phyloP scores from a whole-genome alignment of 1,139 yeast species.

The Geotrichum reessii region DNA sequence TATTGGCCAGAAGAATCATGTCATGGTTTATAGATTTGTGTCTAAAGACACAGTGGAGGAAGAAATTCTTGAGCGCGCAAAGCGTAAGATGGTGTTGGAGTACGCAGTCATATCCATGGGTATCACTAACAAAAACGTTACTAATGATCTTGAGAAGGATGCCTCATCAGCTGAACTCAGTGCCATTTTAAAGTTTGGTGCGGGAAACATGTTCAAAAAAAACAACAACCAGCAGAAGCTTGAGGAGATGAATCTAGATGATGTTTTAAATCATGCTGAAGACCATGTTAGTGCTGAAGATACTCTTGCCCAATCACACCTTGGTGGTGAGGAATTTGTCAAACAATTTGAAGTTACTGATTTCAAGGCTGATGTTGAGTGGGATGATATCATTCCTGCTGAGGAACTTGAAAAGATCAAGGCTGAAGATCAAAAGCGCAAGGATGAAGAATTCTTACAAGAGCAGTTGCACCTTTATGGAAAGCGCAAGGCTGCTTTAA shows the following conservation, averaged over 20 bases:
- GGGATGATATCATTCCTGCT: constrained; percentile 99
- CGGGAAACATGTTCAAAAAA: constrained; percentile 95
- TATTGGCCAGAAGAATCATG: constrained; percentile 97
- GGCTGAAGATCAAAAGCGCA: constrained; percentile 81
- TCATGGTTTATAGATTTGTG: constrained; percentile 92
- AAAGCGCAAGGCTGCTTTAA: constrained; percentile 63
- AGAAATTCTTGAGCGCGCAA: constrained; percentile 91
- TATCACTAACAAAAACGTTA: constrained; percentile 64
- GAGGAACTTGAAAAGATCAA: constrained; percentile 84
- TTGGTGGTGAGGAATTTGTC: constrained; percentile 97
- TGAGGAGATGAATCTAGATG: constrained; percentile 92
- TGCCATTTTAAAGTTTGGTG: constrained; percentile 95
- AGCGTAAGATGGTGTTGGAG: constrained; percentile 96
- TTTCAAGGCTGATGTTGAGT: constrained; percentile 94
- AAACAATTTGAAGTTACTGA: constrained; percentile 98
- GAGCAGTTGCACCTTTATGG: constrained; percentile 86
- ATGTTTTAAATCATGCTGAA: constrained; percentile 93
- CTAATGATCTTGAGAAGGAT: constrained; percentile 62
- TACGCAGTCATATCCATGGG: constrained; percentile 96
- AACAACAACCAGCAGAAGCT: constrained; percentile 80
- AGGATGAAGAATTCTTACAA: constrained; percentile 79
- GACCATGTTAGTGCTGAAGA: constrained; percentile 97
- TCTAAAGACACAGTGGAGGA: constrained; percentile 97
- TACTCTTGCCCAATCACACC: constrained; percentile 78
- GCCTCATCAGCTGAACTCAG: constrained; percentile 68